These are phyloP conservation scores for Hyaloperonospora brassicae DNA, from an alignment of 352 stramenopile species.

Conservation along the genomic window DNA sequence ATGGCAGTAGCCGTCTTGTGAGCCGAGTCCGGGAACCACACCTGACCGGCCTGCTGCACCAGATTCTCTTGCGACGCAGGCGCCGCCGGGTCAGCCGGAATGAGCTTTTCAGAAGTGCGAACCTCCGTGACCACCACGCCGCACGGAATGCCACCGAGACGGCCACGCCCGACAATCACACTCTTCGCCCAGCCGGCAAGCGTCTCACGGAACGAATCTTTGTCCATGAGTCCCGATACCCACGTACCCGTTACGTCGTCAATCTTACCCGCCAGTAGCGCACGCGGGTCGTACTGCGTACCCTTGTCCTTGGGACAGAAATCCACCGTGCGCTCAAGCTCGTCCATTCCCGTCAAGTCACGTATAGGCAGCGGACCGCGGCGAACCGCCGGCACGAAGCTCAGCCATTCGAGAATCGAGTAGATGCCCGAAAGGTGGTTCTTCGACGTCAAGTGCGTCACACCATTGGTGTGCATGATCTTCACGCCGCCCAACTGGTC, in stretches of 20 bases:
- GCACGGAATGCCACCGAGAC: constrained; percentile 96
- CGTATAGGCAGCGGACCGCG: constrained; percentile 73
- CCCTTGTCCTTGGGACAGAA: constrained; percentile 89
- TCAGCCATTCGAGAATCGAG: constrained; percentile 97
- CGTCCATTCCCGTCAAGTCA: constrained; percentile 73
- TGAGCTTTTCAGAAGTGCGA: constrained; percentile 93
- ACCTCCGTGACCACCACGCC: constrained; percentile 99
- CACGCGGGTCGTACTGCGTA: constrained; percentile 93
- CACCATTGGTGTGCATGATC: constrained; percentile 99
- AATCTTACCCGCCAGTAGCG: constrained; percentile 84
- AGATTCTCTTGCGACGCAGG: constrained; percentile 94
- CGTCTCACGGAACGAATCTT: constrained; percentile 97
- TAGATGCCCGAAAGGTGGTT: constrained; percentile 95
- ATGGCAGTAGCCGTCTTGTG: constrained; percentile 99
- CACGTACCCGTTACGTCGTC: constrained; percentile 76
- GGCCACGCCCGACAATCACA: constrained; percentile 95
- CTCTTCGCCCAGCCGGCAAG: constrained; percentile 99
- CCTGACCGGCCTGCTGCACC: constrained; percentile 96
- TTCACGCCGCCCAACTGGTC: constrained; percentile 98
- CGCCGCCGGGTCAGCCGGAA: constrained; percentile 96
- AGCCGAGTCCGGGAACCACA: constrained; percentile 99
- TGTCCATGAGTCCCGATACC: constrained; percentile 96
- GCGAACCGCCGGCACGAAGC: constrained; percentile 93
- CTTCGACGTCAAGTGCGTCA: constrained; percentile 95
- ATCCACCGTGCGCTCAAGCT: constrained; percentile 84